A percentile compares a stretch with the other conserved stretches of the same genome.
These are phyloP conservation scores for Hylodesmum podocarpum DNA, from an alignment of 306 rosid species.

Conservation along the genomic window DNA sequence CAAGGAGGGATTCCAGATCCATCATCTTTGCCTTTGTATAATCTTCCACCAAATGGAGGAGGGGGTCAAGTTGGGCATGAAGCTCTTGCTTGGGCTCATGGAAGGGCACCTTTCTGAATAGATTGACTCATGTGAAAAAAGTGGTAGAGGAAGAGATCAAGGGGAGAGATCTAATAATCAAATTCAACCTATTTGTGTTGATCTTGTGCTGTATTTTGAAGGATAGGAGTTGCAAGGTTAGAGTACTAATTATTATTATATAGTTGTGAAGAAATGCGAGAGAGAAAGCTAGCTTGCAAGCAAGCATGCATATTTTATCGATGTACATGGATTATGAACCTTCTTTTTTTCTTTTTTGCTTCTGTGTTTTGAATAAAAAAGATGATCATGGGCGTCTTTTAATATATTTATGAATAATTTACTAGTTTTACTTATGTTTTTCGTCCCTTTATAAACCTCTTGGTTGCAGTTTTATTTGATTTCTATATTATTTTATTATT, in stretches of 20 bases:
- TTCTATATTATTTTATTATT: conserved; percentile 24
- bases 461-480: conserved; percentile 32
- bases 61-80: conserved; percentile 69
- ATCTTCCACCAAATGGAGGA: conserved; percentile 62
- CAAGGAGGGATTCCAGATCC: conserved; percentile 65
- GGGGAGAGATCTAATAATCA: conserved; percentile 10
- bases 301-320: conserved; percentile 30
- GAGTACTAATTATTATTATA: conserved; percentile 23
- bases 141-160: background rate
- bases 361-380: conserved; percentile 51
- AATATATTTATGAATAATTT: conserved; percentile 27
- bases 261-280: conserved; percentile 36
- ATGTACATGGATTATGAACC: conserved; percentile 42
- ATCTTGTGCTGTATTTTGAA: conserved; percentile 28
- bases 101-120: conserved; percentile 57
- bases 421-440: conserved; percentile 19
- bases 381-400: conserved; percentile 29
- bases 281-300: conserved; percentile 22
- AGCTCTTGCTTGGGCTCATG: conserved; percentile 76
- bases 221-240: conserved; percentile 25
- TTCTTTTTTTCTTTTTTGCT: conserved; percentile 15
- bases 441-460: conserved; percentile 7
- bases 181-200: background rate
- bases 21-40: conserved; percentile 60
- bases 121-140: background rate